Conservation (phyloP, 140 eudicot species). For the Flaveria floridana region DNA sequence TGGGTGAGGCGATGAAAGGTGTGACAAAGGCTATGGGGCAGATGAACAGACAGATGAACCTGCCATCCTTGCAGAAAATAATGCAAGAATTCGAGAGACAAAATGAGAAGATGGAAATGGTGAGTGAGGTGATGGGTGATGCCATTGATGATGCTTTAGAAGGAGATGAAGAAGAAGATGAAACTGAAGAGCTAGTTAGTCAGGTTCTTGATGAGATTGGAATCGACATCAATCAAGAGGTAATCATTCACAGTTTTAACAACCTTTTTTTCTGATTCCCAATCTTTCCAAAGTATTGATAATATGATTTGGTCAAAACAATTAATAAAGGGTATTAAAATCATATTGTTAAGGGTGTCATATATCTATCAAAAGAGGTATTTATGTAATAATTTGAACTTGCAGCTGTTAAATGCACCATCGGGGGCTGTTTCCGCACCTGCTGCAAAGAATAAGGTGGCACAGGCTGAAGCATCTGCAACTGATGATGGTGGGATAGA, state of each 20-base stretch:
- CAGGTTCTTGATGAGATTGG: conserved; percentile 84
- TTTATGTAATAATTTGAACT: conserved; percentile 5
- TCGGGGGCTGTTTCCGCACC: conserved; percentile 57
- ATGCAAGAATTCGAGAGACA: conserved; percentile 76
- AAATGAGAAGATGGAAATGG: conserved; percentile 75
- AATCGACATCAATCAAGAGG: conserved; percentile 68
- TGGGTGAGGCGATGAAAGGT: conserved; percentile 89
- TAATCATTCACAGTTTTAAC: conserved; percentile 7
- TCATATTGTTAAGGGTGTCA: not conserved
- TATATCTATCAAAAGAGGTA: not conserved
- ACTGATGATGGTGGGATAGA: conserved; percentile 63
- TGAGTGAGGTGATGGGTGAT: conserved; percentile 71
- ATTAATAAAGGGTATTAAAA: not conserved
- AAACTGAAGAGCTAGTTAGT: conserved; percentile 68
- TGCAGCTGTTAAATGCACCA: conserved; percentile 70
- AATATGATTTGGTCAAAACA: not conserved
- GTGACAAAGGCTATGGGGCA: conserved; percentile 84
- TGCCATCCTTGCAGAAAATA: conserved; percentile 65
- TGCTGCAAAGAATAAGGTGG: conserved; percentile 51
- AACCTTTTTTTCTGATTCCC: too few species aligned
- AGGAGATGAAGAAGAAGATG: conserved; percentile 77
- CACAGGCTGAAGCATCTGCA: conserved; percentile 61
- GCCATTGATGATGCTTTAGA: conserved; percentile 82
- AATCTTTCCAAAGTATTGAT: not conserved
- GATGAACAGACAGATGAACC: conserved; percentile 77